phyloP scores from a whole-genome alignment of 345 rosid species.

The Cochlearia excelsa region DNA sequence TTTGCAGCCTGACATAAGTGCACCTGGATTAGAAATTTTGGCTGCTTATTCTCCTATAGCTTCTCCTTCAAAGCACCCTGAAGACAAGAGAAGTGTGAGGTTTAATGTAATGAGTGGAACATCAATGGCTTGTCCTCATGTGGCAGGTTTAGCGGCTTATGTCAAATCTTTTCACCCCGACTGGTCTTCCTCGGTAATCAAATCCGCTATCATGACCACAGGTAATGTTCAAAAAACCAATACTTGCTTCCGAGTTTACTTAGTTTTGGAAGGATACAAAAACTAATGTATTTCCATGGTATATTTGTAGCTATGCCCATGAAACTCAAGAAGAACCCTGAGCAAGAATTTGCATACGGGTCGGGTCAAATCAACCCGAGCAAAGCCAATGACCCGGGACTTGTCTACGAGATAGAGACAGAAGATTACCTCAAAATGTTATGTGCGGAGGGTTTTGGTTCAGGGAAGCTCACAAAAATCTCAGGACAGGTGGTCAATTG shows the following conservation, averaged over 20 bases:
- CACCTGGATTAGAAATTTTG: slow-evolving; percentile 42
- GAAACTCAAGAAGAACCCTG: slow-evolving; percentile 25
- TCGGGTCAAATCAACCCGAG: slow-evolving; percentile 33
- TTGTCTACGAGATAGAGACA: slow-evolving; percentile 26
- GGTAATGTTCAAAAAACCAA: slow-evolving; percentile 23
- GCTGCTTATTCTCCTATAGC: slow-evolving; percentile 40
- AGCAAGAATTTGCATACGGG: slow-evolving; percentile 29
- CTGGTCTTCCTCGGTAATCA: slow-evolving; percentile 48
- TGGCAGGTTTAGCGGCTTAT: slow-evolving; percentile 40
- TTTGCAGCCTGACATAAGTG: slow-evolving; percentile 43
- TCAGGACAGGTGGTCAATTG: slow-evolving; percentile 25
- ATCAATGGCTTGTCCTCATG: slow-evolving; percentile 53
- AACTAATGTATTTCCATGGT: not conserved
- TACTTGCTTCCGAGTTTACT: not conserved
- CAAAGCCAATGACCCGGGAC: slow-evolving; percentile 33
- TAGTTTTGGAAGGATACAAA: not conserved
- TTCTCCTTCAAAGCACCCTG: slow-evolving; percentile 1
- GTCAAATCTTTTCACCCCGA: slow-evolving; percentile 42
- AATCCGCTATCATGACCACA: slow-evolving; percentile 45
- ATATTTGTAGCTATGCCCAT: slow-evolving; percentile 23
- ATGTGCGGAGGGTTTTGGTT: slow-evolving; percentile 22
- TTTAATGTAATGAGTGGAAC: slow-evolving; percentile 41
- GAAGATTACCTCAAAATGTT: slow-evolving; percentile 31
- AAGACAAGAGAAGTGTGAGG: slow-evolving; percentile 25
- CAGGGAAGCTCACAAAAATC: slow-evolving; percentile 22